Percentiles rank a stretch among this genome's conserved stretches.
Conservation (phyloP, 176 grass and related monocot genomes). For the Avena sativa region DNA sequence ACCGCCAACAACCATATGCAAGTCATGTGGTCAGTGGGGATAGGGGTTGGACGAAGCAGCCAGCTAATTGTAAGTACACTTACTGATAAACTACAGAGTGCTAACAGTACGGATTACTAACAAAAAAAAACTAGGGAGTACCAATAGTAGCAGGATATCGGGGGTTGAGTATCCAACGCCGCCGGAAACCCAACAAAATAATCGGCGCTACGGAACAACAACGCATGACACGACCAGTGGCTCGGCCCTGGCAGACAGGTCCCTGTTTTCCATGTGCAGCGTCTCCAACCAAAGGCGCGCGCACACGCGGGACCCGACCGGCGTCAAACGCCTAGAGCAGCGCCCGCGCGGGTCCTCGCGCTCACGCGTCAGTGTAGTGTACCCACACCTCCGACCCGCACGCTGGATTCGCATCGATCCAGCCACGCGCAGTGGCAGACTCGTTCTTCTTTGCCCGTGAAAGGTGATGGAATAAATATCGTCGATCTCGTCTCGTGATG, state of each 20-base stretch:
- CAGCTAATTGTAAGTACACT: neutral
- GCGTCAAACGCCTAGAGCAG: neutral
- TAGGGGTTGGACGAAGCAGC: neutral
- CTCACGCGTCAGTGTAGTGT: neutral
- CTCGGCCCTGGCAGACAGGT: neutral
- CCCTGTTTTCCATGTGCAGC: slow-evolving; percentile 17
- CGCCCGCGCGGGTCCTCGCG: neutral
- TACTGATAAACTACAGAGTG: neutral
- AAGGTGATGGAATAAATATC: neutral
- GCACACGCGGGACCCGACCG: neutral
- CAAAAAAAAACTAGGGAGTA: neutral
- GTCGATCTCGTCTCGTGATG: too few relatives aligned
- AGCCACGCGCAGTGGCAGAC: neutral
- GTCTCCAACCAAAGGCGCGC: neutral
- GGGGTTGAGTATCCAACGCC: slow-evolving; percentile 2
- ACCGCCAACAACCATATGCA: neutral
- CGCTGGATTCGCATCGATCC: neutral
- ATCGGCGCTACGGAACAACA: neutral
- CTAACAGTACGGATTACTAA: too few relatives aligned
- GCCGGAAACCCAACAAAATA: neutral
- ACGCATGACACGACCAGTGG: neutral
- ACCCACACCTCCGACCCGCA: neutral
- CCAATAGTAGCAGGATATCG: neutral
- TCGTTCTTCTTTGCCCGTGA: neutral
- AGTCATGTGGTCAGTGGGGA: neutral